Evolutionary conservation across 345 rosid species (phyloP).

Genomic region (Eucalyptus victrix): DNA sequence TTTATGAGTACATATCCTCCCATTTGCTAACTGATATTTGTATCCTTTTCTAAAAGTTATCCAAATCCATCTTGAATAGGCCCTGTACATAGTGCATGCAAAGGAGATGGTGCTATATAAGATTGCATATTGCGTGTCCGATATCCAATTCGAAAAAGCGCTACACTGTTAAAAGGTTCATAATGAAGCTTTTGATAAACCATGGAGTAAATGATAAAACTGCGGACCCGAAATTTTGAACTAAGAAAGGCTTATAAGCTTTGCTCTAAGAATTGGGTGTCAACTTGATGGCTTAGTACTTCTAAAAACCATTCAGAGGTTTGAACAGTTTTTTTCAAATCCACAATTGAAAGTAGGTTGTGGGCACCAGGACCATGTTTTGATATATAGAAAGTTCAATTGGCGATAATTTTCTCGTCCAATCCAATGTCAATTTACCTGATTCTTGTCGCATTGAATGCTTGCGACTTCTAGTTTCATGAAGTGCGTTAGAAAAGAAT

Average conservation of each 20-base stretch:
- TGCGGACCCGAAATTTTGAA: not conserved
- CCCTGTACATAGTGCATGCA: not conserved
- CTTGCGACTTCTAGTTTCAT: not conserved
- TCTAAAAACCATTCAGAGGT: not conserved
- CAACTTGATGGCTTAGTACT: not conserved
- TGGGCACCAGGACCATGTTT: not conserved
- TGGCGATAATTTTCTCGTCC: not conserved
- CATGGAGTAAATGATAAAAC: not conserved
- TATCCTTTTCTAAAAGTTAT: not conserved
- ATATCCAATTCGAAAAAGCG: not conserved
- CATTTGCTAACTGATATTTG: not conserved
- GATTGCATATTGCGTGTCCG: not conserved
- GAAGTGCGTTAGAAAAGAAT: not conserved
- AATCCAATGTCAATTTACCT: not conserved
- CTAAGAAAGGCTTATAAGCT: not conserved
- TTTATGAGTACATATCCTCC: not conserved
- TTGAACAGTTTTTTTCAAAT: not conserved
- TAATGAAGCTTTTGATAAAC: not conserved
- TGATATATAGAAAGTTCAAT: not conserved
- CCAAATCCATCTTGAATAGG: not conserved
- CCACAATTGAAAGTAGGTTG: not conserved
- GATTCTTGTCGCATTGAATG: not conserved
- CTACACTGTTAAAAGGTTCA: no score
- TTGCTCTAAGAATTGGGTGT: not conserved
- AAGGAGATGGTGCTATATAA: not conserved